Conservation (phyloP, 176 grass and related monocot species). For the Ananas comosus region DNA sequence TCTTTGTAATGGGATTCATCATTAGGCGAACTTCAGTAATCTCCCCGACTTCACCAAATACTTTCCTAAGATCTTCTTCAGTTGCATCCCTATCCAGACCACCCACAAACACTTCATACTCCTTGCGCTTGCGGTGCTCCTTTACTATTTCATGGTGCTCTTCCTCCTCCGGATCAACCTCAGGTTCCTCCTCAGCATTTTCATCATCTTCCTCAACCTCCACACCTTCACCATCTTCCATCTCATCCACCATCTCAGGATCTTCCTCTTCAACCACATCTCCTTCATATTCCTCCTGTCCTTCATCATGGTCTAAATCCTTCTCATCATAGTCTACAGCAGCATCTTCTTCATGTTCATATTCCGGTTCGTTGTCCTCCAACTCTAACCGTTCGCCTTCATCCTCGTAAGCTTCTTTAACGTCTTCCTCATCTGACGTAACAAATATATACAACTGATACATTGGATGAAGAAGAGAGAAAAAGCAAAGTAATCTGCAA, state of each 20-base stretch:
- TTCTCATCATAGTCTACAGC: slow-evolving; percentile 67
- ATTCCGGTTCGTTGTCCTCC: slow-evolving; percentile 56
- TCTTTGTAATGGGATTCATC: slow-evolving; percentile 77
- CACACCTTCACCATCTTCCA: slow-evolving; percentile 47
- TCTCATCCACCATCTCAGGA: not conserved
- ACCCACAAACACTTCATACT: slow-evolving; percentile 96
- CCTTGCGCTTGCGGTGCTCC: slow-evolving; percentile 63
- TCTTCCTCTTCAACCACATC: slow-evolving; percentile 60
- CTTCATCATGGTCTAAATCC: slow-evolving; percentile 56
- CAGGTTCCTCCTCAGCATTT: slow-evolving; percentile 14
- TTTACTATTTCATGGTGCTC: slow-evolving; percentile 62
- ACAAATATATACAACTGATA: not conserved
- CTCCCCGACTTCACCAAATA: slow-evolving; percentile 78
- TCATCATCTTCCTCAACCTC: slow-evolving; percentile 25
- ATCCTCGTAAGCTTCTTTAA: slow-evolving; percentile 55
- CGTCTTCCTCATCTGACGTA: slow-evolving; percentile 40
- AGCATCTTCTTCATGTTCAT: slow-evolving; percentile 51
- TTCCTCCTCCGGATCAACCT: slow-evolving; percentile 40
- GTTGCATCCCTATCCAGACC: slow-evolving; percentile 81
- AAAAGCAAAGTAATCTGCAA: not conserved
- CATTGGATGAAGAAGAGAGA: not conserved
- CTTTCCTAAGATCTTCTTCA: slow-evolving; percentile 72
- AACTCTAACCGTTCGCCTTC: slow-evolving; percentile 58
- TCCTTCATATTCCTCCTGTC: slow-evolving; percentile 52
- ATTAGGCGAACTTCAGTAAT: slow-evolving; percentile 76